phyloP scores from a whole-genome alignment of 345 rosid species.

The Hibiscus trionum region DNA sequence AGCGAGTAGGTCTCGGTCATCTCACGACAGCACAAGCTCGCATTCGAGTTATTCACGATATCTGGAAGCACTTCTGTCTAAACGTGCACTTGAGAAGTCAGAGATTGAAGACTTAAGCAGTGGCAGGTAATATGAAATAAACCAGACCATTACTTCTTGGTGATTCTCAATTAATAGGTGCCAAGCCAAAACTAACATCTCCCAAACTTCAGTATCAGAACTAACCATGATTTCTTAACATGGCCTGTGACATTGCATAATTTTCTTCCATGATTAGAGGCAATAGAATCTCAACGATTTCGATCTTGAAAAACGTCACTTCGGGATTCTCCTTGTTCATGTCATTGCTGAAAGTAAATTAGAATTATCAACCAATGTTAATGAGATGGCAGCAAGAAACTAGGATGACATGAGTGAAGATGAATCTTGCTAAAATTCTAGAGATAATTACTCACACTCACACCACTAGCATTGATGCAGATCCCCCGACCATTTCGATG shows the following conservation, averaged over 20 bases:
- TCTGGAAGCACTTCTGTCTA: background rate
- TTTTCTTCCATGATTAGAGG: background rate
- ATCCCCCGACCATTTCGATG: background rate
- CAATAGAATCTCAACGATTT: background rate
- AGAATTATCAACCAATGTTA: background rate
- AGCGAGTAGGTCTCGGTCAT: background rate
- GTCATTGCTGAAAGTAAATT: background rate
- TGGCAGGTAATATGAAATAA: slow-evolving; percentile 24
- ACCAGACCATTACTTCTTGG: background rate
- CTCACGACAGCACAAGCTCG: background rate
- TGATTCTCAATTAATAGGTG: background rate
- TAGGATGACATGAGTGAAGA: background rate
- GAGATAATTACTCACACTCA: background rate
- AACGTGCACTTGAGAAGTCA: slow-evolving; percentile 18
- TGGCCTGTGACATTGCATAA: background rate
- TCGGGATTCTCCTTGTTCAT: background rate
- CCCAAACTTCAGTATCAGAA: background rate
- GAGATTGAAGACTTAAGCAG: slow-evolving; percentile 24
- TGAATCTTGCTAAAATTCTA: background rate
- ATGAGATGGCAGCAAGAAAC: background rate
- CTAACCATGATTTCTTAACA: background rate
- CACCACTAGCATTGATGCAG: background rate
- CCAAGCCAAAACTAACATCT: background rate
- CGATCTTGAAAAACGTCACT: background rate
- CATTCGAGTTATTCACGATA: background rate